Base-by-base conservation (phyloP, 192 early-diverging fungal species). In the Ambispora gerdemannii region DNA sequence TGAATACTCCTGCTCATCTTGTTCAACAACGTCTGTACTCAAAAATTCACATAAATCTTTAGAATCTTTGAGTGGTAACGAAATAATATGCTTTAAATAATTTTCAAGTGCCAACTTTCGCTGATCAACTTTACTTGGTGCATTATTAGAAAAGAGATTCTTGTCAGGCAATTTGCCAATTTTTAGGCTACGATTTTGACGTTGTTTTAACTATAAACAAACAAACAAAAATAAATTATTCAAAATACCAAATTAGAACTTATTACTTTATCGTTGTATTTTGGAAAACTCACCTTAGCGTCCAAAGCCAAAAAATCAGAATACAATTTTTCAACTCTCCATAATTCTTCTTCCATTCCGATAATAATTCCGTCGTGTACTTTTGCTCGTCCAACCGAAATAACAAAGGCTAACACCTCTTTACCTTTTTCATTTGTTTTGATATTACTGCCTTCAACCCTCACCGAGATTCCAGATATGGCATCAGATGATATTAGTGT, bases 321-420 rank as follows among this genome's bases (percentile, higher is more conserved):
- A 74, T 95, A 95, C 32, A 87, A 78, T 75, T 97, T 97, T 72
- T 94, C 92, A 53, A 94, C 82, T 8, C 85, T 88, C 93, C 95
- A 95, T 55, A 92, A 71, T 32, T 83, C 81, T 43, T 79, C 81
- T 13, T 77, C 77, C 2, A 70, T 34, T 24, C 58, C 67, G 30
- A 70, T 65, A 19, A 50, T 34, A 4, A 72, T 30, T 60, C 61
- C 69, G n/a, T 72, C 75, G 27, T 59, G 64, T 35, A 73, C 69
- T 22, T 63, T 61, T 30, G 76, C 77, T 19, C 77, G 70, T 22
- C 80, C 76, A 24, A 91, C 72, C 0, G 78, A 74, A 24, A 92
- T 75, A 19, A 75, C 70, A 68, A 91, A 90, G 0, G 78, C 81
- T 7, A 89, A 49, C 19, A 90, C 81, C 61, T 93, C 92, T 50